Base-by-base conservation (phyloP, 768 basidiomycete species). In the Dacryopinax spathularia region DNA sequence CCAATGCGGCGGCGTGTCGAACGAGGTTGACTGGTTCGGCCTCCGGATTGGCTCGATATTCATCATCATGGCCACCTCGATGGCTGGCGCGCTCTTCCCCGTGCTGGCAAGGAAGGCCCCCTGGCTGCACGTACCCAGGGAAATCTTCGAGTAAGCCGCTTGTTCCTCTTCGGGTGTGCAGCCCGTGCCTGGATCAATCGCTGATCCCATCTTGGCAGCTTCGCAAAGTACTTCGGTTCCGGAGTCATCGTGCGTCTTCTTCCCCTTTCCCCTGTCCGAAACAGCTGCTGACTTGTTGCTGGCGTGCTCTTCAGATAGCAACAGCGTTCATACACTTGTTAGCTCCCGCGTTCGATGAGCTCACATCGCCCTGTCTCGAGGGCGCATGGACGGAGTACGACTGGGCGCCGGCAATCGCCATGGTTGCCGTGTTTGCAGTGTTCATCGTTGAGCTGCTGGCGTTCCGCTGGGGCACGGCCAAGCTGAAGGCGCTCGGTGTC, bases 211-310 rank as follows among this genome's bases (percentile, higher is more conserved):
- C 35, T 20, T n/a, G n/a, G 1, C 60, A 88, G 87, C 60, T 89
- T 92, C 72, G 86, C 88, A 33, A 92, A 91, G 73, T 91, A 87
- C 73, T 93, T 94, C 74, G 91, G 91, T 29, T 91, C 89, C 15
- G 91, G 91, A 27, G 88, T 91, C 60, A 90, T 91, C 68, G 88
- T 89, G 64, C 68, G 85, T 76, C 16, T 36, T 37, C 15, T 60
- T 33, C 64, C 56, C 43, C 44, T 41, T 22, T 34, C 31, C 22
- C 13, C 27, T 25, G 20, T 59, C 20, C 16, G 18, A 44, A 56
- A 56, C n/a, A n/a, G n/a, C n/a, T n/a, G n/a, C n/a, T 62, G 33
- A 22, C 33, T 15, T 33, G 56, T 33, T 65, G 9, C 66, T 39
- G 33, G 25, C 20, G 44, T 66, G 37, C 72, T 72, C 61, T 59